Evolutionary conservation across 2,329 filamentous ascomycete genomes (phyloP).

Genomic region (Dothideomycetes sp.): DNA sequence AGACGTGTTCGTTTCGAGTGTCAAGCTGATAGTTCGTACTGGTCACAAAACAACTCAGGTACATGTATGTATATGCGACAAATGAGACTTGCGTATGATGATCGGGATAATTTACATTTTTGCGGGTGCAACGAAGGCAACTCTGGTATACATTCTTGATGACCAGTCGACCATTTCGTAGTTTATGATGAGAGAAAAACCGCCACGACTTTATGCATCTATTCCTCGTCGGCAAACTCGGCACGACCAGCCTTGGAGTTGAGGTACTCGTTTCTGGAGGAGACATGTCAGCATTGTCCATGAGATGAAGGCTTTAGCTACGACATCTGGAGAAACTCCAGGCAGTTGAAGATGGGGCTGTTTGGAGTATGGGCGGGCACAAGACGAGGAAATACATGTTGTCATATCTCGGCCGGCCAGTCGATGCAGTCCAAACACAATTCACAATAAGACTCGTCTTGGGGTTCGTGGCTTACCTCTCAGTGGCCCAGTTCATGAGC

Average conservation of each 20-base stretch:
- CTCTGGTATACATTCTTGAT: constrained; percentile 12
- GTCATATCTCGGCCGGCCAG: too few species aligned
- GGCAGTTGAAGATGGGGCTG: too few species aligned
- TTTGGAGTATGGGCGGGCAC: too few species aligned
- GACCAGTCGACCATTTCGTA: constrained; percentile 10
- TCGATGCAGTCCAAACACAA: background rate
- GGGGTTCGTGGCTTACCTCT: constrained; percentile 55
- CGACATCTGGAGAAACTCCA: too few species aligned
- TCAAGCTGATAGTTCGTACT: too few species aligned
- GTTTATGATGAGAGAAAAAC: constrained; percentile 2
- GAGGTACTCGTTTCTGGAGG: constrained; percentile 63
- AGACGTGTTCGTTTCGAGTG: too few species aligned
- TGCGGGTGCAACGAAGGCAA: constrained; percentile 1
- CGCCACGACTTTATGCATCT: constrained; percentile 13
- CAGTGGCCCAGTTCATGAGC: constrained; percentile 79
- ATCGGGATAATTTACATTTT: constrained; percentile 3
- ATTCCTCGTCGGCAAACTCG: constrained; percentile 39
- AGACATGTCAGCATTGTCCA: constrained; percentile 15
- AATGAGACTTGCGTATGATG: too few species aligned
- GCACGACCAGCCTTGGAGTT: constrained; percentile 68
- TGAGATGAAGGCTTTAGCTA: too few species aligned
- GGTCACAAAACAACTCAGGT: too few species aligned
- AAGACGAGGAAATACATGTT: too few species aligned
- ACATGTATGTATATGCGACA: too few species aligned
- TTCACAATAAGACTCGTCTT: background rate